Conservation (phyloP, 768 basidiomycete genomes). For the Rhodocollybia butyracea region DNA sequence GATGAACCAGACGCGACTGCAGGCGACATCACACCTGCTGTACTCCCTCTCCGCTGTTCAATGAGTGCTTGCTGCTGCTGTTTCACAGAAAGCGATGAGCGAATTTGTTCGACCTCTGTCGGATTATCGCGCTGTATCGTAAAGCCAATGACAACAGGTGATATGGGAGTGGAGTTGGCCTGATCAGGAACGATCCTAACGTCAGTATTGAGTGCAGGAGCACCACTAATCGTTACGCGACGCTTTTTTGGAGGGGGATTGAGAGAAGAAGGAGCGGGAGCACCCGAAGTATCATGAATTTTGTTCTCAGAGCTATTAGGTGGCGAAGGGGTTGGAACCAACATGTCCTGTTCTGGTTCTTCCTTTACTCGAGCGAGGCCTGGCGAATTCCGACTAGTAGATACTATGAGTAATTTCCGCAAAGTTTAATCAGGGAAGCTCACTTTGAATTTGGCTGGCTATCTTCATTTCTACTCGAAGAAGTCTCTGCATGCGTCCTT, state of each 20-base stretch:
- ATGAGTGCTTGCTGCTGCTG: slow-evolving; percentile 71
- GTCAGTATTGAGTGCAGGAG: slow-evolving; percentile 51
- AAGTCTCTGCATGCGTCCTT: slow-evolving; percentile 41
- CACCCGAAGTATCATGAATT: slow-evolving; percentile 20
- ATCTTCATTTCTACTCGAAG: slow-evolving; percentile 31
- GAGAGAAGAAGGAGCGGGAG: slow-evolving; percentile 38
- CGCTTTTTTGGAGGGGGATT: slow-evolving; percentile 59
- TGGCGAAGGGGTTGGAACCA: slow-evolving; percentile 34
- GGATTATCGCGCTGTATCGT: slow-evolving; percentile 58
- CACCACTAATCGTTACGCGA: slow-evolving; percentile 67
- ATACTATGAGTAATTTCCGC: slow-evolving; percentile 15
- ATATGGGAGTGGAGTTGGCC: slow-evolving; percentile 53
- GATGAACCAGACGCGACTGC: slow-evolving; percentile 22
- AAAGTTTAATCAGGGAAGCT: slow-evolving; percentile 17
- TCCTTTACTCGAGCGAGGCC: slow-evolving; percentile 54
- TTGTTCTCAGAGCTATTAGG: slow-evolving; percentile 17
- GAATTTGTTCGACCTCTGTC: slow-evolving; percentile 54
- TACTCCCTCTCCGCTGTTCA: slow-evolving; percentile 66
- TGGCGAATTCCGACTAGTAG: slow-evolving; percentile 41
- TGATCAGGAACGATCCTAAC: slow-evolving; percentile 40
- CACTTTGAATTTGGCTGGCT: slow-evolving; percentile 43
- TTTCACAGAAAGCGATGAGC: slow-evolving; percentile 60
- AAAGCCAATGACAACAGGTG: slow-evolving; percentile 64
- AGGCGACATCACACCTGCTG: slow-evolving; percentile 39
- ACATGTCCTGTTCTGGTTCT: slow-evolving; percentile 53